These are phyloP conservation scores for Platanthera zijinensis DNA, from an alignment of 106 monocot species.

Conservation along the genomic window DNA sequence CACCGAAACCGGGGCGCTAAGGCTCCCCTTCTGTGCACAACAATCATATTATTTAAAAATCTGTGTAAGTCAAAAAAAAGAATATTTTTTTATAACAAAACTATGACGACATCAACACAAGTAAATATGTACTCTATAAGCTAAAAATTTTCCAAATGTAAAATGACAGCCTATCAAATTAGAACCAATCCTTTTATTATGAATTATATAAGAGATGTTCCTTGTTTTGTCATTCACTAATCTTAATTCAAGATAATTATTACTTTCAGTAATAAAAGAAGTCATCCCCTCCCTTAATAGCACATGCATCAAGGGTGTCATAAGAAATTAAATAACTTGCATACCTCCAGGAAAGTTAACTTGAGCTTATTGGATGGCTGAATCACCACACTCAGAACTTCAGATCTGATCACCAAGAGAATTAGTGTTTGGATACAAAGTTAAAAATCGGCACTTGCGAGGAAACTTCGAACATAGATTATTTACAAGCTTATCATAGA, in stretches of 20 bases:
- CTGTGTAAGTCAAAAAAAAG: not conserved
- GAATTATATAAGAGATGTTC: not conserved
- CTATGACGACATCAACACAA: not conserved
- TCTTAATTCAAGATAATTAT: not conserved
- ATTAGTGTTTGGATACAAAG: not conserved
- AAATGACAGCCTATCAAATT: not conserved
- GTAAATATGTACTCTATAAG: not conserved
- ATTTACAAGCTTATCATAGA: not conserved
- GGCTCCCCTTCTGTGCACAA: too few relatives aligned
- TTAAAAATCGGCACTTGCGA: not conserved
- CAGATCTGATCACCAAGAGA: conserved; percentile 7
- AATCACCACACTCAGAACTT: conserved; percentile 21
- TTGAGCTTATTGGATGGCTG: conserved; percentile 20
- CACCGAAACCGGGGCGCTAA: too few relatives aligned
- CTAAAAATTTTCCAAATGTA: not conserved
- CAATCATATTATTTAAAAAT: not conserved
- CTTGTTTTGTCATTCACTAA: not conserved
- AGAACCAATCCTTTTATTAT: not conserved
- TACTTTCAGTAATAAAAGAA: too few relatives aligned
- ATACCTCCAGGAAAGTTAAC: conserved; percentile 26
- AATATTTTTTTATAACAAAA: not conserved
- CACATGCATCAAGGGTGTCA: not conserved
- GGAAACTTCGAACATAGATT: not conserved
- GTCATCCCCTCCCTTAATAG: too few relatives aligned
- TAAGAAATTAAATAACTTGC: not conserved